Conservation (phyloP, 1,139 yeast genomes). For the Hyphopichia burtonii region DNA sequence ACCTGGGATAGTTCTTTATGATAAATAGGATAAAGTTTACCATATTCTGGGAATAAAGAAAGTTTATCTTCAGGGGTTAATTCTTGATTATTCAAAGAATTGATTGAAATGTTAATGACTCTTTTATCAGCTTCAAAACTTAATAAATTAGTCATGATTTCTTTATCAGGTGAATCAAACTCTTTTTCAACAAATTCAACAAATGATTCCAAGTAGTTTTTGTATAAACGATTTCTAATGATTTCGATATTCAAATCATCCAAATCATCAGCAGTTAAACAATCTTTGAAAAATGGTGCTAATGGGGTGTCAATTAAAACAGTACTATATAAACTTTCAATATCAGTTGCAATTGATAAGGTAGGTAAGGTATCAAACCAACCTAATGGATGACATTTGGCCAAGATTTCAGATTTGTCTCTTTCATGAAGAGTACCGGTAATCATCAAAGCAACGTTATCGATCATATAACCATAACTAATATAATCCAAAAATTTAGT, state of each 20-base stretch:
- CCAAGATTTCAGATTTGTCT: constrained; percentile 80
- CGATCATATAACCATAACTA: constrained; percentile 97
- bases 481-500: constrained; percentile 85
- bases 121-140: constrained; percentile 95
- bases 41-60: constrained; percentile 74
- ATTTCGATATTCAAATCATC: constrained; percentile 96
- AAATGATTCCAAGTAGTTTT: constrained; percentile 90
- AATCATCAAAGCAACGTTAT: constrained; percentile 91
- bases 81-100: constrained; percentile 79
- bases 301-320: constrained; percentile 97
- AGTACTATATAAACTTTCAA: constrained; percentile 86
- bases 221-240: constrained; percentile 85
- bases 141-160: constrained; percentile 74
- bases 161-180: constrained; percentile 74
- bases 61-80: constrained; percentile 68
- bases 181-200: constrained; percentile 58
- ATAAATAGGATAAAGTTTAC: constrained; percentile 75
- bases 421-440: constrained; percentile 97
- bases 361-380: constrained; percentile 99
- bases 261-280: constrained; percentile 89
- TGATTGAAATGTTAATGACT: constrained; percentile 85
- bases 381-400: constrained; percentile 94
- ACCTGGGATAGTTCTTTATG: constrained; percentile 69
- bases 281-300: constrained; percentile 92
- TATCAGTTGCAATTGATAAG: constrained; percentile 88